phyloP scores from a whole-genome alignment of 2,329 filamentous ascomycete genomes.

The Colletotrichum tropicale region DNA sequence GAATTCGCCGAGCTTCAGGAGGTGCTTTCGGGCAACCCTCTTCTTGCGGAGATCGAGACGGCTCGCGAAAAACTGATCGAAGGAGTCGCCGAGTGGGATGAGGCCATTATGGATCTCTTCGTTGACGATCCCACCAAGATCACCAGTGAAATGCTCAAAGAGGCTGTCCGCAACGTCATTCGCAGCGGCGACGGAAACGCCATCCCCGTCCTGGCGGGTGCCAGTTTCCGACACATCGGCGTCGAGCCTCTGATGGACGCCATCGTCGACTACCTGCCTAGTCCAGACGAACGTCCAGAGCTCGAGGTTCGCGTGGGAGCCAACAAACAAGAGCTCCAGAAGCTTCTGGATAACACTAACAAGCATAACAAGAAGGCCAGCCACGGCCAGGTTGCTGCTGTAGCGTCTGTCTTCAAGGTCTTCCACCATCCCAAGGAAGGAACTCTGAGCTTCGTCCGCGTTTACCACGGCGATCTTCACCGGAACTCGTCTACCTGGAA shows the following conservation, averaged over 20 bases:
- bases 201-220: constrained; percentile 87
- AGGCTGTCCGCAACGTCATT: constrained; percentile 76
- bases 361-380: constrained; percentile 30
- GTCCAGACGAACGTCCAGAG: constrained; percentile 79
- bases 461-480: constrained; percentile 83
- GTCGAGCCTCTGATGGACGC: constrained; percentile 91
- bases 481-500: constrained; percentile 83
- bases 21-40: constrained; percentile 49
- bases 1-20: constrained; percentile 28
- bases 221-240: constrained; percentile 92
- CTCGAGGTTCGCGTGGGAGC: constrained; percentile 74
- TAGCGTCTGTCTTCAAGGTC: constrained; percentile 89
- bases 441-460: constrained; percentile 87
- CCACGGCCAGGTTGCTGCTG: constrained; percentile 43
- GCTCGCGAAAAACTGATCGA: constrained; percentile 83
- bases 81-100: constrained; percentile 85
- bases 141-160: constrained; percentile 67
- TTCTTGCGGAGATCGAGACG: constrained; percentile 70
- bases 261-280: constrained; percentile 85
- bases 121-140: constrained; percentile 81
- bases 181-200: constrained; percentile 71
- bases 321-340: constrained; percentile 50
- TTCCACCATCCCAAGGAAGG: constrained; percentile 86
- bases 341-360: constrained; percentile 31
- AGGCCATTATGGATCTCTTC: constrained; percentile 83